Base-by-base conservation (phyloP, 768 basidiomycete genomes). In the Trametes punicea region DNA sequence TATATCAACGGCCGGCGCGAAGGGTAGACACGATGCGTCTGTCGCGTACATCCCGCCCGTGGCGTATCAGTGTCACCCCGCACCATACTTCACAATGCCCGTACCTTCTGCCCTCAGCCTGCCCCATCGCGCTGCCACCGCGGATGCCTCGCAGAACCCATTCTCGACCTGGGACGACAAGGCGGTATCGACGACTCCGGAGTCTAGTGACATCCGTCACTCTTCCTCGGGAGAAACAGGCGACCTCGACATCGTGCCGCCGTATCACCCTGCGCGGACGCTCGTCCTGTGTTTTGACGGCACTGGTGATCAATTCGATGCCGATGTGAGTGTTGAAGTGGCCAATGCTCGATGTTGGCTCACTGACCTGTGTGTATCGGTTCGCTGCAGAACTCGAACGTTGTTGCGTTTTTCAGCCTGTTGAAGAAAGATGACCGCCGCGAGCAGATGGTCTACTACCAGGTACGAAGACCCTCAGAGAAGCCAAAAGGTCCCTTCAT, bases 381-480 rank as follows among this genome's bases (percentile, higher is more conserved):
- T 36, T 10, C 39, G 4, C 3, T 15, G 10, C 57, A 88, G 84
- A 89, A 89, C 64, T 88, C 87, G 11, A 89, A 88, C 59, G 76
- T 89, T 48, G 75, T 89, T 27, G 79, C 85, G 57, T 73, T 89
- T 49, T 83, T 87, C 64, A 79, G 84, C 6, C 78, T 85, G 78
- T 67, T 89, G 57, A 83, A 82, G 73, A 89, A 88, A 67, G 83
- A 85, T 46, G 77, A 84, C 59, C 73, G 74, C 21, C 58, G 64
- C 11, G 71, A 83, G 54, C 88, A 90, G 63, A 74, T 88, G 66
- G 85, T 87, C 0, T 90, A 90, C 62, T 90, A 90, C 66, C 88
- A 90, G 74, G 87, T 81, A 51, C 2, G 47, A 10, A 10, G 21
- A 2, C n/a, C n/a, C 25, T 26, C 16, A 10, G 2, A 6, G 1